phyloP scores from a whole-genome alignment of 331 rosid species.

The Phaseolus coccineus region DNA sequence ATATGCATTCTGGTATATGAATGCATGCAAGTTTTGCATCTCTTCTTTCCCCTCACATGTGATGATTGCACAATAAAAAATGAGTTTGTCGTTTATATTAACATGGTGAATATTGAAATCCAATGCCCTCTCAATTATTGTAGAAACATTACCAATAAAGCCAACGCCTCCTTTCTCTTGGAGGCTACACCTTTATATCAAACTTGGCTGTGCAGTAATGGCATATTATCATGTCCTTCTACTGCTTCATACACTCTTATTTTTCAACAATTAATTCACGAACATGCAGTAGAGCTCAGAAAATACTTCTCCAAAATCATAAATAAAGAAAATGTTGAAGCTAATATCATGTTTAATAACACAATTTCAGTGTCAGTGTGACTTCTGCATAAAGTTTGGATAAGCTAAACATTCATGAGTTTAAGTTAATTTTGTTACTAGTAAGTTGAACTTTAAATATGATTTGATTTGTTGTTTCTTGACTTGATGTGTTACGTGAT shows the following conservation, averaged over 20 bases:
- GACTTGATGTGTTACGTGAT: background rate
- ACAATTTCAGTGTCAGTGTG: too few relatives aligned
- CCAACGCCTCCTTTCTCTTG: slow-evolving; percentile 1
- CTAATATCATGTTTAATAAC: background rate
- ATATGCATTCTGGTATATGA: slow-evolving; percentile 22
- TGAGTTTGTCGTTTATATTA: slow-evolving; percentile 35
- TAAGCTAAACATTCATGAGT: background rate
- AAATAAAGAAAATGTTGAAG: background rate
- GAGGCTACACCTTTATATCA: slow-evolving; percentile 26
- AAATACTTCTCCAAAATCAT: background rate
- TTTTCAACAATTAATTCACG: slow-evolving; percentile 19
- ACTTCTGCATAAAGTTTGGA: too few relatives aligned
- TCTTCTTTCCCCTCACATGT: slow-evolving; percentile 34
- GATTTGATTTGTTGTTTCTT: background rate
- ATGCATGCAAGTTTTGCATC: slow-evolving; percentile 31
- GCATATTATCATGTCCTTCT: slow-evolving; percentile 1
- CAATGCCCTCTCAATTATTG: slow-evolving; percentile 33
- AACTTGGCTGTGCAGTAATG: slow-evolving; percentile 26
- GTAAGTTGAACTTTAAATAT: background rate
- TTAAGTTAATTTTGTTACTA: background rate
- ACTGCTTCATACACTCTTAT: slow-evolving; percentile 27
- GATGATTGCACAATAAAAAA: slow-evolving; percentile 36
- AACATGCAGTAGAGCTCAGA: slow-evolving; percentile 29
- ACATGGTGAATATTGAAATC: slow-evolving; percentile 22
- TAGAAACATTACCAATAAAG: slow-evolving; percentile 31